phyloP scores from a whole-genome alignment of 2,329 filamentous ascomycete genomes.

The Oidium heveae region DNA sequence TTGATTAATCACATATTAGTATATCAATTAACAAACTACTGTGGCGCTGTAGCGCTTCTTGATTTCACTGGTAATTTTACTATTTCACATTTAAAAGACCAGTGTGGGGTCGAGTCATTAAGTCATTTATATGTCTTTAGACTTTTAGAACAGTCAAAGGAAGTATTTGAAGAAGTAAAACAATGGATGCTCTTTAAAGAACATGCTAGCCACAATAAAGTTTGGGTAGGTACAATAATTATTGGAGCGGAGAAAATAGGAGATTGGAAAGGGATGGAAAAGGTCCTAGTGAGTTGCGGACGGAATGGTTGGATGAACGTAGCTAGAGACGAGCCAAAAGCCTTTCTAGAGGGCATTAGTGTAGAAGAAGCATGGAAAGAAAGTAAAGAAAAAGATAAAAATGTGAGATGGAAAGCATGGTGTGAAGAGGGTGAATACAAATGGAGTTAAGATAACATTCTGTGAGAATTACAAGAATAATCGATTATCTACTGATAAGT shows the following conservation, averaged over 20 bases:
- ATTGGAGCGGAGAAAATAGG: constrained; percentile 7
- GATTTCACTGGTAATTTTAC: constrained; percentile 32
- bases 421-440: constrained; percentile 5
- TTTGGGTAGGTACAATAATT: constrained; percentile 11
- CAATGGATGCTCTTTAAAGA: constrained; percentile 11
- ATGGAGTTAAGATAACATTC: background rate
- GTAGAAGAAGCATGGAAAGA: constrained; percentile 12
- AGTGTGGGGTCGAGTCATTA: constrained; percentile 3
- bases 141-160: constrained; percentile 4
- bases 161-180: constrained; percentile 8
- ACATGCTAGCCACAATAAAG: constrained; percentile 9
- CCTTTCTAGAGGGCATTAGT: constrained; percentile 9
- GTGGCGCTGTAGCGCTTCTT: constrained; percentile 21
- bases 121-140: constrained; percentile 12
- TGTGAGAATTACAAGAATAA: too few species aligned
- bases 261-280: constrained; percentile 1
- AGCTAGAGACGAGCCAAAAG: constrained; percentile 6
- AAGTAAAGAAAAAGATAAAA: constrained; percentile 5
- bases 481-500: too few species aligned
- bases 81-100: constrained; percentile 12
- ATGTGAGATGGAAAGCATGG: constrained; percentile 8
- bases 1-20: constrained; percentile 30
- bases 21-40: constrained; percentile 22
- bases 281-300: constrained; percentile 4
- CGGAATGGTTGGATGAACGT: constrained; percentile 14